Evolutionary conservation across 1,284 basidiomycete genomes (phyloP).

Genomic region (Rhodotorula sp.): DNA sequence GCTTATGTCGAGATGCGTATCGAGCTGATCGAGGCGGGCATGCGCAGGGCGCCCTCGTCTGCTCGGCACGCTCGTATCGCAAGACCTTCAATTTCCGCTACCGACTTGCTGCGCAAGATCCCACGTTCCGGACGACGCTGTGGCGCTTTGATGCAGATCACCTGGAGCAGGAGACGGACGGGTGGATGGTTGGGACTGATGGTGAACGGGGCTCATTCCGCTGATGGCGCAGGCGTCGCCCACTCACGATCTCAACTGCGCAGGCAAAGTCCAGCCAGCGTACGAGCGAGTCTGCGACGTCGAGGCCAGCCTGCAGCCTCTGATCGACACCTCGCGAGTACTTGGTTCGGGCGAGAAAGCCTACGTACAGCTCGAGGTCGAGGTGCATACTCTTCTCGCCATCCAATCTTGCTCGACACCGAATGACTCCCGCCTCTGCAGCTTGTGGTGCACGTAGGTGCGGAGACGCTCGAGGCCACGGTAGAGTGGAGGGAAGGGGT

Average conservation of each 20-base stretch:
- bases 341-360: neutral
- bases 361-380: conserved; percentile 17
- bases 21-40: neutral
- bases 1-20: rapidly evolving
- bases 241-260: too few relatives aligned
- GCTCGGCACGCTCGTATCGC: neutral
- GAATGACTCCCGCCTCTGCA: neutral
- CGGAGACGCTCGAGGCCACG: conserved; percentile 7
- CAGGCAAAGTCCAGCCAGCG: neutral
- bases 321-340: conserved; percentile 2
- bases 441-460: conserved; percentile 18
- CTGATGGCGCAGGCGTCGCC: neutral
- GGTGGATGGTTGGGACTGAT: conserved; percentile 6
- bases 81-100: conserved; percentile 14
- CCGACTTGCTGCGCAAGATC: neutral
- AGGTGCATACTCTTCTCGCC: neutral
- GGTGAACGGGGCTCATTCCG: neutral
- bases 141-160: neutral
- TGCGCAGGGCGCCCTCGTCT: neutral
- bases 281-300: conserved; percentile 7
- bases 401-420: too few relatives aligned
- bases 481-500: conserved; percentile 14
- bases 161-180: neutral
- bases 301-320: neutral
- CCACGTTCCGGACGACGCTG: neutral